Conservation (phyloP, 2,329 filamentous ascomycete species). For the Polytolypa hystricis region DNA sequence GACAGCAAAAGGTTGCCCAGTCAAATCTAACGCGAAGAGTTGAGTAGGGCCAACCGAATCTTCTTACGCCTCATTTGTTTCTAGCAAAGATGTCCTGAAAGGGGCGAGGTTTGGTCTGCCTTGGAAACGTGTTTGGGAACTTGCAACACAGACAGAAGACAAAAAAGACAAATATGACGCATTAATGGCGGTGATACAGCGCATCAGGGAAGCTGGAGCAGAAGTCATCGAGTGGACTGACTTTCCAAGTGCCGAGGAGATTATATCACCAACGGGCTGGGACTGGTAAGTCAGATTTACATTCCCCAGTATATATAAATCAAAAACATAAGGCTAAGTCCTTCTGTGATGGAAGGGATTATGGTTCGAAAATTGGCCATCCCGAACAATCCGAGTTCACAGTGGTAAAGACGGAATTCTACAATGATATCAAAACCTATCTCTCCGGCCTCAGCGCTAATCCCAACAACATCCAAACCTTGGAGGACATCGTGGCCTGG, state of each 20-base stretch:
- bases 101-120: conserved; percentile 59
- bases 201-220: conserved; percentile 52
- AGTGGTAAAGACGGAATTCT: conserved; percentile 53
- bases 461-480: conserved; percentile 48
- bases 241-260: conserved; percentile 49
- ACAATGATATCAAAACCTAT: conserved; percentile 54
- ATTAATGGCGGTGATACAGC: conserved; percentile 41
- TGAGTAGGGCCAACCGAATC: not conserved
- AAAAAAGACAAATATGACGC: conserved; percentile 18
- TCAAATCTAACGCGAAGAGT: not conserved
- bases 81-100: conserved; percentile 42
- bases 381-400: conserved; percentile 59
- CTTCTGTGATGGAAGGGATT: conserved; percentile 8
- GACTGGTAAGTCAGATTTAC: conserved; percentile 57
- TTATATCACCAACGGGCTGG: conserved; percentile 59
- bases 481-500: conserved; percentile 56
- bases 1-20: not conserved
- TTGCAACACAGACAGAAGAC: conserved; percentile 47
- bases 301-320: too few species aligned
- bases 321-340: too few species aligned
- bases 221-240: conserved; percentile 61
- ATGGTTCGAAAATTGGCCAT: conserved; percentile 4
- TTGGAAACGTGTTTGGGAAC: conserved; percentile 60
- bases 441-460: conserved; percentile 43
- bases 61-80: conserved; percentile 45